Conservation (phyloP, 225 moss, liverwort and hornwort species). For the Polytrichum commune region DNA sequence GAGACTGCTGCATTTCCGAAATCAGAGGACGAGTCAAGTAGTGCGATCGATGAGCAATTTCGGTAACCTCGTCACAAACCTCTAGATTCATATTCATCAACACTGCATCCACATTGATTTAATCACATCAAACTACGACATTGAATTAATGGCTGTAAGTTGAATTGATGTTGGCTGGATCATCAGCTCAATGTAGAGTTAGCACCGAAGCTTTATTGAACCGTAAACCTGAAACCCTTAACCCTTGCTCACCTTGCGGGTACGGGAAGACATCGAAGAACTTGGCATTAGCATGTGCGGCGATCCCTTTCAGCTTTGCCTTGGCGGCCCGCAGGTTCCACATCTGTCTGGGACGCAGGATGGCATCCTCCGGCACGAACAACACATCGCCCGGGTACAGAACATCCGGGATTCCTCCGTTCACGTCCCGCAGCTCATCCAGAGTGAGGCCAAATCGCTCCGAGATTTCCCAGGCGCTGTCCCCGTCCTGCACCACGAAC, state of each 20-base stretch:
- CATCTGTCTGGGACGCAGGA: slow-evolving; percentile 54
- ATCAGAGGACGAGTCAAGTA: no score
- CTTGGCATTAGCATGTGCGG: slow-evolving; percentile 57
- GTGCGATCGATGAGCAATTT: no score
- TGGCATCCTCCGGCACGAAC: slow-evolving; percentile 68
- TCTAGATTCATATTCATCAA: no score
- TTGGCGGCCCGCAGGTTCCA: slow-evolving; percentile 48
- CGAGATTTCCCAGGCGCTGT: slow-evolving; percentile 81
- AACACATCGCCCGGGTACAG: slow-evolving; percentile 75
- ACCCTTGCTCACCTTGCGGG: slow-evolving; percentile 51
- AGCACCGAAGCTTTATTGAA: no score
- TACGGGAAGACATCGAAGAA: slow-evolving; percentile 85
- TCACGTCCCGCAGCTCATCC: slow-evolving; percentile 61
- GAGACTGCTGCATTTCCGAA: no score
- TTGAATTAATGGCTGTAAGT: no score
- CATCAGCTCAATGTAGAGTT: no score
- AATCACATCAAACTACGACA: no score
- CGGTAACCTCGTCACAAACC: no score
- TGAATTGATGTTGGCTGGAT: no score
- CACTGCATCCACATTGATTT: no score
- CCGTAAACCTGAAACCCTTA: neutral
- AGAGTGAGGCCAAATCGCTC: slow-evolving; percentile 74
- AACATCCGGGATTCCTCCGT: slow-evolving; percentile 57
- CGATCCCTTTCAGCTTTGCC: slow-evolving; percentile 43
- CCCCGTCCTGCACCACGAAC: slow-evolving; percentile 71